phyloP scores from a whole-genome alignment of 2,329 filamentous ascomycete genomes.

The Talaromyces rugulosus region DNA sequence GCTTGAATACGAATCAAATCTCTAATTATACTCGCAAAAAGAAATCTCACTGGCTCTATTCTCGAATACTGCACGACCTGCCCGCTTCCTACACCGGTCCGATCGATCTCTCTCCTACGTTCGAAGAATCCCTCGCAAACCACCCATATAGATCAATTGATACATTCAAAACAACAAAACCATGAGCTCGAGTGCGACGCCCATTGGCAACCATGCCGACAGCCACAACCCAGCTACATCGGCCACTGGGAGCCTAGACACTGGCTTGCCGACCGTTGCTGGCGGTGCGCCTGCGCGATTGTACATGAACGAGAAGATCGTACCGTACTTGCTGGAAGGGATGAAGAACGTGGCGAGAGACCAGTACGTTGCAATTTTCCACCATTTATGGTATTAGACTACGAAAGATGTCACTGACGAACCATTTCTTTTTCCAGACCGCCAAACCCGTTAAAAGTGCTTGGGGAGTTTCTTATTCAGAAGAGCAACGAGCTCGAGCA shows the following conservation, averaged over 20 bases:
- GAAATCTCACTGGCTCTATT: not conserved
- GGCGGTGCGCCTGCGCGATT: constrained; percentile 66
- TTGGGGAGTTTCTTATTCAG: constrained; percentile 68
- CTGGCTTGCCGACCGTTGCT: constrained; percentile 9
- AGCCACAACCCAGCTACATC: constrained; percentile 1
- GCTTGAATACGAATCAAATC: not conserved
- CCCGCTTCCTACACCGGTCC: not conserved
- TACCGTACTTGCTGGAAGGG: constrained; percentile 64
- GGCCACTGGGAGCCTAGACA: constrained; percentile 3
- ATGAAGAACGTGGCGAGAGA: constrained; percentile 70
- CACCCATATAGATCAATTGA: not conserved
- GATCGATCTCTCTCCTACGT: not conserved
- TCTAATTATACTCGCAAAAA: not conserved
- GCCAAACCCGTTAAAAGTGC: constrained; percentile 61
- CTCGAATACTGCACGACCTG: not conserved
- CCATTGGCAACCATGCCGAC: constrained; percentile 5
- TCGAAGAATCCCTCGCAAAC: not conserved
- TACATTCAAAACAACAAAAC: not conserved
- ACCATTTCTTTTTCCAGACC: constrained; percentile 47
- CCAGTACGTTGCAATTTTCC: constrained; percentile 52
- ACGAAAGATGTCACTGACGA: not conserved
- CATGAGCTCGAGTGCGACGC: constrained; percentile 12
- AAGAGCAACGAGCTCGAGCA: constrained; percentile 62
- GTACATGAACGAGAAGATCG: constrained; percentile 69
- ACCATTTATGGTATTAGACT: not conserved